Evolutionary conservation across 176 grass and related monocot genomes (phyloP).

Genomic region (Miscanthus lutarioriparius): DNA sequence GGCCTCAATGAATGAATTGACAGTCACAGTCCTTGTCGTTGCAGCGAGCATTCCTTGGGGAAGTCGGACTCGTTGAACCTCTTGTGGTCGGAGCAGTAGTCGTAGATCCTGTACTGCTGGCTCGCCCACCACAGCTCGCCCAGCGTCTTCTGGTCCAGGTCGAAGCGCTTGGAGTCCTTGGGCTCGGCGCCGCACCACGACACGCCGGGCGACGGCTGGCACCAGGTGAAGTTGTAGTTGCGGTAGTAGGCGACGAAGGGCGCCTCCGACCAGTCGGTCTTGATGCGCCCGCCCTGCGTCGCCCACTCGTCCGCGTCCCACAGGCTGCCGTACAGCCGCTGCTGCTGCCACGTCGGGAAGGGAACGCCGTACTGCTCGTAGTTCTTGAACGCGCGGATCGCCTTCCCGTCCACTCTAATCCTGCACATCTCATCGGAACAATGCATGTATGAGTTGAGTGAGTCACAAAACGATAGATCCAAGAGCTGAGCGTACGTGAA

Average conservation of each 20-base stretch:
- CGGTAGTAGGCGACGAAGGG: constrained; percentile 73
- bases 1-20: background rate
- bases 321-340: constrained; percentile 56
- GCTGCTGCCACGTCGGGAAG: constrained; percentile 58
- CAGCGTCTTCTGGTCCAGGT: background rate
- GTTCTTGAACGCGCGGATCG: constrained; percentile 73
- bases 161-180: background rate
- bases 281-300: constrained; percentile 59
- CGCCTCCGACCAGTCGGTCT: constrained; percentile 68
- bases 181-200: constrained; percentile 52
- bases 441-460: too few species aligned
- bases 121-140: constrained; percentile 22
- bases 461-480: too few species aligned
- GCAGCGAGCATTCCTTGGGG: constrained; percentile 48
- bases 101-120: constrained; percentile 36
- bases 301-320: constrained; percentile 82
- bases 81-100: constrained; percentile 60
- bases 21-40: background rate
- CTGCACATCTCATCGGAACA: background rate
- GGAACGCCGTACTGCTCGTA: constrained; percentile 27
- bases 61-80: constrained; percentile 38
- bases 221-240: constrained; percentile 33
- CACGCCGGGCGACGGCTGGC: constrained; percentile 44
- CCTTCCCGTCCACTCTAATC: constrained; percentile 53
- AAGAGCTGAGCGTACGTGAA: too few species aligned